Conservation (phyloP, 306 rosid species). For the Prunus kanzakura region DNA sequence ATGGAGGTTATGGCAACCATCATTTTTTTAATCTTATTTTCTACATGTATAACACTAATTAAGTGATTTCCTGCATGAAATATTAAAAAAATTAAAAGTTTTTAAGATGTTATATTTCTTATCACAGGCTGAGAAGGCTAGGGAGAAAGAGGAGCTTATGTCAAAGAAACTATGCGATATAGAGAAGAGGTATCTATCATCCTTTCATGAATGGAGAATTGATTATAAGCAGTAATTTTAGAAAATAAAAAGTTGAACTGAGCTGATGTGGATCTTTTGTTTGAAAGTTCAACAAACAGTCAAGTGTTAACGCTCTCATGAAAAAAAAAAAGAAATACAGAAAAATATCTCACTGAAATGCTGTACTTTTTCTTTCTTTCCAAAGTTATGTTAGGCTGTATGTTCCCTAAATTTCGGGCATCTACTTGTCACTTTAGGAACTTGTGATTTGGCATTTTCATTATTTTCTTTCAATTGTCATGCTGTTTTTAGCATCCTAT, state of each 20-base stretch:
- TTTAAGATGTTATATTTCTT: slow-evolving; percentile 28
- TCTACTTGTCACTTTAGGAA: not conserved
- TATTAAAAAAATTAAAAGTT: slow-evolving; percentile 14
- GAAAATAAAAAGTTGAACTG: not conserved
- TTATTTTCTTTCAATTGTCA: not conserved
- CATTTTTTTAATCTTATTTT: slow-evolving; percentile 3
- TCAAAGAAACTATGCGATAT: slow-evolving; percentile 46
- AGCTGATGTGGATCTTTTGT: not conserved
- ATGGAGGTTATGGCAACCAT: slow-evolving; percentile 62
- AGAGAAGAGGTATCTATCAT: slow-evolving; percentile 54
- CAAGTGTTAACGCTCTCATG: not conserved
- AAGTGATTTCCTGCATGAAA: slow-evolving; percentile 1
- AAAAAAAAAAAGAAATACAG: not conserved
- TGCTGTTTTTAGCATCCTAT: not conserved
- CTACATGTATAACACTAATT: slow-evolving; percentile 1
- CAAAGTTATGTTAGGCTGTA: not conserved
- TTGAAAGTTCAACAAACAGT: not conserved
- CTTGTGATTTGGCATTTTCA: not conserved
- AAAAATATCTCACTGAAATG: not conserved
- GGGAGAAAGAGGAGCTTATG: slow-evolving; percentile 78
- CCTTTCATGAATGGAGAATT: not conserved
- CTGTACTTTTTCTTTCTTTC: not conserved
- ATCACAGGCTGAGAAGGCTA: slow-evolving; percentile 86
- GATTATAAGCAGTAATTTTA: not conserved
- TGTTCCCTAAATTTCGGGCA: not conserved